Conservation (phyloP, 306 rosid genomes). For the Cucurbita ficifolia region DNA sequence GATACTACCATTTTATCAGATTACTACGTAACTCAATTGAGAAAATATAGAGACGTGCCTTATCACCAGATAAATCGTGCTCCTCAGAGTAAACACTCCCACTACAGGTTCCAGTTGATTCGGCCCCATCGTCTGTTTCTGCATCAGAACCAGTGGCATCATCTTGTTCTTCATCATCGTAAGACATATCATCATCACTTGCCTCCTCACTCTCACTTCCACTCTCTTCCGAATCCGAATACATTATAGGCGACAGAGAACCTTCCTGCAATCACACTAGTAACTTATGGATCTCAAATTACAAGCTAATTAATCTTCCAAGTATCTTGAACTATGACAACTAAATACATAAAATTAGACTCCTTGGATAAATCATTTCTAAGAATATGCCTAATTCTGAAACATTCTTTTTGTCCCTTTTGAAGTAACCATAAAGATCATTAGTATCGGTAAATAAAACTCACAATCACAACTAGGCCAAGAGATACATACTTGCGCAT, state of each 20-base stretch:
- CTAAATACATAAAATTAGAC: not conserved
- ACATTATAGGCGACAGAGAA: conserved; percentile 45
- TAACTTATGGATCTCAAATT: conserved; percentile 20
- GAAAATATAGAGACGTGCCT: conserved; percentile 32
- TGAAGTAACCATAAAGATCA: not conserved
- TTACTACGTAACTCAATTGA: conserved; percentile 3
- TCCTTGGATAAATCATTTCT: not conserved
- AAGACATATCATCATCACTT: conserved; percentile 59
- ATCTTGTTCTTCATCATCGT: conserved; percentile 56
- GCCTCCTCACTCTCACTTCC: conserved; percentile 68
- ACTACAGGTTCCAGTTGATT: conserved; percentile 34
- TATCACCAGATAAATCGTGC: conserved; percentile 15
- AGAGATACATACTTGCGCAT: not conserved
- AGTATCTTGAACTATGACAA: not conserved
- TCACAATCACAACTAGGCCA: not conserved
- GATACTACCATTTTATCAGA: not conserved
- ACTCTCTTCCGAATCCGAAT: conserved; percentile 67
- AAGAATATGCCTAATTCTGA: not conserved
- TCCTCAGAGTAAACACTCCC: conserved; percentile 32
- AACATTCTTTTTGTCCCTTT: not conserved
- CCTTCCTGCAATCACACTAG: conserved; percentile 63
- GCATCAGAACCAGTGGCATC: conserved; percentile 43
- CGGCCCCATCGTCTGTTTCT: conserved; percentile 37
- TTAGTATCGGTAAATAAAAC: not conserved
- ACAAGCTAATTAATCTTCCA: not conserved